A percentile compares a stretch with the other conserved stretches of the same genome.
Evolutionary conservation across 495 filamentous ascomycete species (phyloP).

Genomic region (Melanomma pulvis-pyrius): DNA sequence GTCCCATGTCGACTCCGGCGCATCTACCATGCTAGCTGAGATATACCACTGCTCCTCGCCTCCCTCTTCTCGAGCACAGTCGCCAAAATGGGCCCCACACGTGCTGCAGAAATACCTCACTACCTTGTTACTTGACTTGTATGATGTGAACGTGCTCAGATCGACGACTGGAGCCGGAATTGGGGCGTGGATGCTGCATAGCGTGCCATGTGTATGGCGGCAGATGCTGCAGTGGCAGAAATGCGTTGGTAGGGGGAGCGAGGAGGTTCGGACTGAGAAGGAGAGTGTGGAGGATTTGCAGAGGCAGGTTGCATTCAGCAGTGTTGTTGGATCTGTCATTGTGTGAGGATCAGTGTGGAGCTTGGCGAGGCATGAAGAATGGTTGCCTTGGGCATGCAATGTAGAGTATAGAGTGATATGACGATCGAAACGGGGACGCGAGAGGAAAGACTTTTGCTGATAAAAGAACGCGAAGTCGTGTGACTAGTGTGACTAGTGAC

Average conservation of each 20-base stretch:
- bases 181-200: slow-evolving; percentile 55
- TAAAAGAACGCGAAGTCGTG: too few species aligned
- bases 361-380: too few species aligned
- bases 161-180: slow-evolving; percentile 42
- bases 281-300: slow-evolving; percentile 56
- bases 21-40: slow-evolving; percentile 45
- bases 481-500: too few species aligned
- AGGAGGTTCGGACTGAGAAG: slow-evolving; percentile 46
- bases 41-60: slow-evolving; percentile 44
- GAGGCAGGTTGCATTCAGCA: slow-evolving; percentile 50
- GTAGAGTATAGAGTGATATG: too few species aligned
- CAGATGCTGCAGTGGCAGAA: slow-evolving; percentile 70
- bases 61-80: background rate
- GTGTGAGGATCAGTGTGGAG: too few species aligned
- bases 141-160: slow-evolving; percentile 44
- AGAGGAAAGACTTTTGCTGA: too few species aligned
- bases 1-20: slow-evolving; percentile 45
- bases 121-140: slow-evolving; percentile 51
- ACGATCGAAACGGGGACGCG: too few species aligned
- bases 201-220: slow-evolving; percentile 60
- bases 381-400: too few species aligned
- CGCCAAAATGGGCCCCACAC: slow-evolving; percentile 64
- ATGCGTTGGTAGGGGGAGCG: slow-evolving; percentile 42
- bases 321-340: slow-evolving; percentile 3
- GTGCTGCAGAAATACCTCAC: slow-evolving; percentile 65